A percentile compares a stretch with the other conserved stretches of the same genome.
Conservation (phyloP, 2,329 filamentous ascomycete genomes). For the Apiospora rasikravindrae region DNA sequence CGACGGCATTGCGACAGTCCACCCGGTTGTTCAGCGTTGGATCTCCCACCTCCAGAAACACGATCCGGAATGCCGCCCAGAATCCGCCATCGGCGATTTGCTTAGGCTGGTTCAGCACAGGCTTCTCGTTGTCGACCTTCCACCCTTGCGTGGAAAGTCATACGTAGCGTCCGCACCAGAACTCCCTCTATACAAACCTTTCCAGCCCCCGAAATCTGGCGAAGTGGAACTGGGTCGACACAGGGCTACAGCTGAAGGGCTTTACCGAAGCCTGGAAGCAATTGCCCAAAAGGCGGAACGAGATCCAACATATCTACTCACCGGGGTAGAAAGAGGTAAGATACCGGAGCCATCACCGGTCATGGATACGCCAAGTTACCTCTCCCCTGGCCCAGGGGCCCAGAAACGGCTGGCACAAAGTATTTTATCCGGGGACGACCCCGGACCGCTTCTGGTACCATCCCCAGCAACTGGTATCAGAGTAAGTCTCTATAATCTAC, state of each 20-base stretch:
- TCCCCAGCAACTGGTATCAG: neutral
- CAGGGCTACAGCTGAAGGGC: neutral
- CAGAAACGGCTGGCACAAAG: too few relatives aligned
- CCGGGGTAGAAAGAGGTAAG: neutral
- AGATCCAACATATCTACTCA: neutral
- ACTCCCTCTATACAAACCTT: neutral
- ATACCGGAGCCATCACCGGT: neutral
- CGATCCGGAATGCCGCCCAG: neutral
- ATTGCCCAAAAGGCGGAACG: neutral
- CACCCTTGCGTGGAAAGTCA: neutral
- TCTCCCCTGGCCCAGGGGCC: too few relatives aligned
- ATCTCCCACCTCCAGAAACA: neutral
- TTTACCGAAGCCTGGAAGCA: neutral
- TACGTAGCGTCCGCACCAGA: neutral
- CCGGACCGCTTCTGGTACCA: neutral
- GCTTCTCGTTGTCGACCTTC: neutral
- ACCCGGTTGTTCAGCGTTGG: neutral
- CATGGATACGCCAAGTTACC: too few relatives aligned
- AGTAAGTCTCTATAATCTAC: neutral
- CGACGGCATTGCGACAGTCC: neutral
- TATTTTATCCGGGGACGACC: too few relatives aligned
- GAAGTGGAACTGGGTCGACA: neutral
- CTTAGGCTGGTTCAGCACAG: neutral
- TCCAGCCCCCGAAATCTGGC: neutral
- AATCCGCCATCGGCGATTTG: neutral